phyloP scores from a whole-genome alignment of 2,329 filamentous ascomycete species.

The Ophiostoma montium region DNA sequence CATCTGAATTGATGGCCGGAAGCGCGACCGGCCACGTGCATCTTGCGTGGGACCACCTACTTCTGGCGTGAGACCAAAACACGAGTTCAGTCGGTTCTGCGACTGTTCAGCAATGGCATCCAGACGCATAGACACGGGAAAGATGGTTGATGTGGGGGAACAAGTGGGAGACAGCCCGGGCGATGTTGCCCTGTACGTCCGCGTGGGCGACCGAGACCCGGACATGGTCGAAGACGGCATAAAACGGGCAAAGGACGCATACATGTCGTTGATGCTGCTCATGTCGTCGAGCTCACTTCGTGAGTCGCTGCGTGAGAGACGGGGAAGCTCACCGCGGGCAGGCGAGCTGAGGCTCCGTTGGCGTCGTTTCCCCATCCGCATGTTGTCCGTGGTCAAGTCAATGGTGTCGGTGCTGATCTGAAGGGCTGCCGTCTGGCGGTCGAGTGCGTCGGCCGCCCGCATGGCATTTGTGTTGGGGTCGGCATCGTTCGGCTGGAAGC shows the following conservation, averaged over 20 bases:
- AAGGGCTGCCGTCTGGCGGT: conserved; percentile 34
- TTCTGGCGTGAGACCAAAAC: not conserved
- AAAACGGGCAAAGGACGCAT: not conserved
- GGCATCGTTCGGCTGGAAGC: no score
- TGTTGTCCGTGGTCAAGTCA: conserved; percentile 28
- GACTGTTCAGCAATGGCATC: conserved; percentile 8
- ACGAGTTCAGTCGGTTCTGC: not conserved
- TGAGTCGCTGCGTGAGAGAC: not conserved
- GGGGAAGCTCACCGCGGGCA: conserved; percentile 20
- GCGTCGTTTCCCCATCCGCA: no score
- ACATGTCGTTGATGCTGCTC: conserved; percentile 4
- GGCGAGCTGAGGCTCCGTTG: conserved; percentile 37
- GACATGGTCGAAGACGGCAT: not conserved
- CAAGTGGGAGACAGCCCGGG: not conserved
- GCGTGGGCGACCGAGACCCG: not conserved
- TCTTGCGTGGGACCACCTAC: no score
- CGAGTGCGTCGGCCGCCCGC: conserved; percentile 39
- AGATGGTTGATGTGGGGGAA: conserved; percentile 8
- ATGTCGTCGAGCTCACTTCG: conserved; percentile 7
- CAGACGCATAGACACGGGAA: conserved; percentile 8
- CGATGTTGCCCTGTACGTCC: not conserved
- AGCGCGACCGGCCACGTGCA: not conserved
- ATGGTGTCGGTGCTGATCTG: conserved; percentile 33
- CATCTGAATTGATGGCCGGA: not conserved
- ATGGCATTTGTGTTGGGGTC: conserved; percentile 42